Percentiles rank a stretch among this genome's conserved stretches.
These are phyloP conservation scores for Mucor indicus DNA, from an alignment of 371 early-diverging fungal species.

Conservation along the genomic window DNA sequence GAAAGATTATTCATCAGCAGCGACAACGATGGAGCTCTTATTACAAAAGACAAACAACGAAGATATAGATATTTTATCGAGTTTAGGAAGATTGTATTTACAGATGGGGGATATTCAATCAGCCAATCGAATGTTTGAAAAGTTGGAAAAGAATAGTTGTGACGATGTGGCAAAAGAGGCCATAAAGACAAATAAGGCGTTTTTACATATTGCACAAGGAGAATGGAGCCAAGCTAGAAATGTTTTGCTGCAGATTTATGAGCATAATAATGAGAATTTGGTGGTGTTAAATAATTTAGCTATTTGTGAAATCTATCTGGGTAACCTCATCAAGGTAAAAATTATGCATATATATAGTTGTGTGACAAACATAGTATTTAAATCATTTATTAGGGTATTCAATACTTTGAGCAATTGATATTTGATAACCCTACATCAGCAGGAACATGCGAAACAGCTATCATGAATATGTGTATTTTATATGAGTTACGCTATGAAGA, in stretches of 20 bases:
- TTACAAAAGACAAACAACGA: conserved; percentile 8
- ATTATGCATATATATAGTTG: neutral
- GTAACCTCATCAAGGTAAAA: conserved; percentile 42
- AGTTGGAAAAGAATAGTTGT: conserved; percentile 21
- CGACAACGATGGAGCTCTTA: conserved; percentile 30
- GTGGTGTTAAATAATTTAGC: conserved; percentile 55
- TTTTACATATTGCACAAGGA: conserved; percentile 49
- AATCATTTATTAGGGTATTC: conserved; percentile 22
- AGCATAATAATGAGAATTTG: conserved; percentile 48
- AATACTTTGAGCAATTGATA: conserved; percentile 25
- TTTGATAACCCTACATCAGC: conserved; percentile 38
- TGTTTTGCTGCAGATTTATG: conserved; percentile 42
- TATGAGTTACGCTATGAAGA: conserved; percentile 58
- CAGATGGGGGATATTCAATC: conserved; percentile 54
- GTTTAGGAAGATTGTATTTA: conserved; percentile 55
- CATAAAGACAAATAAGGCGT: conserved; percentile 46
- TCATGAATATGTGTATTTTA: conserved; percentile 60
- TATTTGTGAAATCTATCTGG: conserved; percentile 57
- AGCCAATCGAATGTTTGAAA: conserved; percentile 39
- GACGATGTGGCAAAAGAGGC: conserved; percentile 24
- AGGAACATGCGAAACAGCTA: conserved; percentile 52
- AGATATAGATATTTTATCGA: conserved; percentile 48
- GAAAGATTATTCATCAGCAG: conserved; percentile 49
- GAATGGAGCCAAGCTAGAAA: conserved; percentile 52
- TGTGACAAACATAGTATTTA: neutral